phyloP scores from a whole-genome alignment of 768 basidiomycete genomes.

The Naematelia encephala region DNA sequence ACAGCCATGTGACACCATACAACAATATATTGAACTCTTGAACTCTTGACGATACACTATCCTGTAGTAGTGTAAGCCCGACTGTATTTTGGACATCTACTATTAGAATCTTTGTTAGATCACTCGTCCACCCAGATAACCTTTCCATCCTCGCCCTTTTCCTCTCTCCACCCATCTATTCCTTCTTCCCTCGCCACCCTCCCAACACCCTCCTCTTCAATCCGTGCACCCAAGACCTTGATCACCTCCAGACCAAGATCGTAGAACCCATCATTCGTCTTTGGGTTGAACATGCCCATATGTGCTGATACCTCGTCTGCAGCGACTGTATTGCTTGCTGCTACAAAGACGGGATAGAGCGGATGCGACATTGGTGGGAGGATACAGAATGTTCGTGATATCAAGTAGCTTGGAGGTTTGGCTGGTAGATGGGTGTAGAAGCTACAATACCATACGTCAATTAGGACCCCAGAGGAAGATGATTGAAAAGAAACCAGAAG shows the following conservation, averaged over 20 bases:
- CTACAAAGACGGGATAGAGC: slow-evolving; percentile 57
- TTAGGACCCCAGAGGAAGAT: background rate
- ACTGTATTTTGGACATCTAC: too few relatives aligned
- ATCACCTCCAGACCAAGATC: slow-evolving; percentile 70
- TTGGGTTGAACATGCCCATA: slow-evolving; percentile 78
- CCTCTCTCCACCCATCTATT: slow-evolving; percentile 1
- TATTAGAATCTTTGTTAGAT: background rate
- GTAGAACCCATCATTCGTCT: slow-evolving; percentile 86
- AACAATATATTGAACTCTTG: too few relatives aligned
- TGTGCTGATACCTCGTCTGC: slow-evolving; percentile 79
- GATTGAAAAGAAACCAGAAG: background rate
- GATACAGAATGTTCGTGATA: slow-evolving; percentile 71
- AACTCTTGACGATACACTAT: too few relatives aligned
- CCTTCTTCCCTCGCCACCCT: slow-evolving; percentile 1
- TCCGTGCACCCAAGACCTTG: slow-evolving; percentile 48
- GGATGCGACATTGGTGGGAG: slow-evolving; percentile 58
- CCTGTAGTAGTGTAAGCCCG: too few relatives aligned
- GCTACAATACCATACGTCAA: slow-evolving; percentile 56
- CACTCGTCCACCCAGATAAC: slow-evolving; percentile 6
- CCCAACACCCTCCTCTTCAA: slow-evolving; percentile 40
- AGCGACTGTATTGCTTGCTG: slow-evolving; percentile 65
- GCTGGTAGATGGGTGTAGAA: slow-evolving; percentile 78
- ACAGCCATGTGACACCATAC: too few relatives aligned
- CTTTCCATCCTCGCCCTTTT: slow-evolving; percentile 2
- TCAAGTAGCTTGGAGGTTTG: slow-evolving; percentile 58